Evolutionary conservation across 2,329 filamentous ascomycete species (phyloP).

Genomic region (Purpureocillium lavendulum): DNA sequence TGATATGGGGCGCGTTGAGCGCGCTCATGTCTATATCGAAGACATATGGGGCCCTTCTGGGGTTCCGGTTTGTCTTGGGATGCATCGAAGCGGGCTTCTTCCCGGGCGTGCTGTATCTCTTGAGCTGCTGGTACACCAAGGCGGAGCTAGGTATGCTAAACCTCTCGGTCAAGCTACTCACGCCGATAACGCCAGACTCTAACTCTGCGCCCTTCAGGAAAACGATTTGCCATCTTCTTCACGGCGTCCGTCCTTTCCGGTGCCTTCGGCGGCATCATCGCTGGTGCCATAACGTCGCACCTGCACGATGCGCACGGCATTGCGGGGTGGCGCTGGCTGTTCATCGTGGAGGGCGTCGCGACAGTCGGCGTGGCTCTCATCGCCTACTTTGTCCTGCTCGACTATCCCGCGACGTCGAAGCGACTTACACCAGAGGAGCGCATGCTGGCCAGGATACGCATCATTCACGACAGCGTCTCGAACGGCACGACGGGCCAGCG

Average conservation of each 20-base stretch:
- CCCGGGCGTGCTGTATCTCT: constrained; percentile 40
- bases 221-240: constrained; percentile 49
- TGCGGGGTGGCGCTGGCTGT: constrained; percentile 59
- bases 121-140: constrained; percentile 48
- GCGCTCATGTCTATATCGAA: constrained; percentile 40
- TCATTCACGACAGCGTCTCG: constrained; percentile 15
- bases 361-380: constrained; percentile 41
- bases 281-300: constrained; percentile 50
- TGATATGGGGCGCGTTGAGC: constrained; percentile 28
- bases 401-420: constrained; percentile 52
- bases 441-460: constrained; percentile 3
- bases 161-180: too few relatives aligned
- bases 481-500: constrained; percentile 16
- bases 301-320: constrained; percentile 44
- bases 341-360: constrained; percentile 58
- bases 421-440: constrained; percentile 45
- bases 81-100: constrained; percentile 43
- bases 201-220: constrained; percentile 13
- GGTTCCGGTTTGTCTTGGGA: constrained; percentile 36
- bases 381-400: constrained; percentile 54
- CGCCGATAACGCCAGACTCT: too few relatives aligned
- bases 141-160: constrained; percentile 30
- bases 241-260: constrained; percentile 51
- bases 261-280: constrained; percentile 56
- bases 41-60: constrained; percentile 37